Evolutionary conservation across 768 basidiomycete species (phyloP).

Genomic region (Psilocybe sp.): DNA sequence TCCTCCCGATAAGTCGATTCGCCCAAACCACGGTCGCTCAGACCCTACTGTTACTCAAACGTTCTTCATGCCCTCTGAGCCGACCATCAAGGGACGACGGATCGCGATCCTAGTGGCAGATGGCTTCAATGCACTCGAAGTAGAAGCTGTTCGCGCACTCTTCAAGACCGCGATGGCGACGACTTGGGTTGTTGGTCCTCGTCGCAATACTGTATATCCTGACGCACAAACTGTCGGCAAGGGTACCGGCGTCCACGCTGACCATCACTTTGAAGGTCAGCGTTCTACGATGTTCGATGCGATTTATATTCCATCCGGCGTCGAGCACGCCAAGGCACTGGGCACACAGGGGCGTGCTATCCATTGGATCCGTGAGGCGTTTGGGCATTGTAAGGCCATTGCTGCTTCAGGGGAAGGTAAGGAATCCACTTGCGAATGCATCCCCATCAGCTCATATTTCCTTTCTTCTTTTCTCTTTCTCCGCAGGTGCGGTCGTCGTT

Average conservation of each 20-base stretch:
- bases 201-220: conserved; percentile 51
- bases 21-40: conserved; percentile 54
- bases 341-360: conserved; percentile 62
- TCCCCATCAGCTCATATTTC: too few species aligned
- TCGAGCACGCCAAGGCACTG: conserved; percentile 52
- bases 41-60: conserved; percentile 64
- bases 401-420: conserved; percentile 70
- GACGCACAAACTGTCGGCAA: conserved; percentile 23
- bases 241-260: conserved; percentile 39
- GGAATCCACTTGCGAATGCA: too few species aligned
- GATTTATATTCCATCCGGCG: conserved; percentile 75
- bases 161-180: conserved; percentile 53
- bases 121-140: conserved; percentile 64
- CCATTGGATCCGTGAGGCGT: conserved; percentile 86
- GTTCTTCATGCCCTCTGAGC: conserved; percentile 49
- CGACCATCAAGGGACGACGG: conserved; percentile 63
- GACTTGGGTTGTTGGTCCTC: conserved; percentile 63
- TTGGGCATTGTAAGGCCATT: conserved; percentile 83
- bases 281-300: conserved; percentile 86
- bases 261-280: conserved; percentile 76
- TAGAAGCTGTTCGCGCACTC: conserved; percentile 54
- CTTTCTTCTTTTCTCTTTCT: neutral
- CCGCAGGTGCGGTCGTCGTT: conserved; percentile 51
- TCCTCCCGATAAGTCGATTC: conserved; percentile 48
- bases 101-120: conserved; percentile 78